These are phyloP conservation scores for Jackrogersella minutella DNA, from an alignment of 495 filamentous ascomycete genomes.

Conservation along the genomic window DNA sequence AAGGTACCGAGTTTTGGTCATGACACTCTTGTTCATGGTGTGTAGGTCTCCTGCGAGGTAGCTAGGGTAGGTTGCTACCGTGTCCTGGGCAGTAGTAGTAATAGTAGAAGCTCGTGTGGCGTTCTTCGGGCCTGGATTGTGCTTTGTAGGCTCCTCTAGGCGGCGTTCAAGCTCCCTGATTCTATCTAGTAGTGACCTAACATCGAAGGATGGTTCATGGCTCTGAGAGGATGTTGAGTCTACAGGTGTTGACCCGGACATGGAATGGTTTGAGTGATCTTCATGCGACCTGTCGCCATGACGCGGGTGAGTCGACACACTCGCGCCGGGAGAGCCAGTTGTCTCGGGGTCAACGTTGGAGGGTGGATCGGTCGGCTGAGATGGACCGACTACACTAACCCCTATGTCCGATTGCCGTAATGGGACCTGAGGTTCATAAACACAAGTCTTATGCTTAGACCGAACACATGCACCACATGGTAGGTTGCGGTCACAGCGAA, in stretches of 20 bases:
- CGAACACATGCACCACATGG: slow-evolving; percentile 61
- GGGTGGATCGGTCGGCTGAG: slow-evolving; percentile 5
- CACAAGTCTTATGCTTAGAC: slow-evolving; percentile 56
- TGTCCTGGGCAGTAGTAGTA: slow-evolving; percentile 1
- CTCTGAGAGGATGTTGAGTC: slow-evolving; percentile 23
- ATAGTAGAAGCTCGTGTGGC: not conserved
- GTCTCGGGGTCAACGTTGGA: slow-evolving; percentile 3
- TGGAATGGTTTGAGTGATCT: slow-evolving; percentile 19
- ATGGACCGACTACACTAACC: not conserved
- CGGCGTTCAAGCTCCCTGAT: slow-evolving; percentile 41
- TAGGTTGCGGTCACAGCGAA: slow-evolving; percentile 61
- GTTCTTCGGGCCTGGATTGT: not conserved
- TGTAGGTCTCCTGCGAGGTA: slow-evolving; percentile 30
- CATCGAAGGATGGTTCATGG: slow-evolving; percentile 25
- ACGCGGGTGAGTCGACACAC: slow-evolving; percentile 1
- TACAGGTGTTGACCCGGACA: slow-evolving; percentile 26
- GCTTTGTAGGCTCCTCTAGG: slow-evolving; percentile 31
- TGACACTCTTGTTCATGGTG: slow-evolving; percentile 35
- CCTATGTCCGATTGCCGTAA: slow-evolving; percentile 27
- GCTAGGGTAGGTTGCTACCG: slow-evolving; percentile 29
- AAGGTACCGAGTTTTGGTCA: slow-evolving; percentile 58
- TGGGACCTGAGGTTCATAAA: slow-evolving; percentile 43
- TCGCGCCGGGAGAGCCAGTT: slow-evolving; percentile 5
- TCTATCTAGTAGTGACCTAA: slow-evolving; percentile 28
- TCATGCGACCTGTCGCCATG: slow-evolving; percentile 22